Evolutionary conservation across 768 basidiomycete species (phyloP), one percentile per base, ranked within the genome.

Genomic region (Leccinum subgranulosum): DNA sequence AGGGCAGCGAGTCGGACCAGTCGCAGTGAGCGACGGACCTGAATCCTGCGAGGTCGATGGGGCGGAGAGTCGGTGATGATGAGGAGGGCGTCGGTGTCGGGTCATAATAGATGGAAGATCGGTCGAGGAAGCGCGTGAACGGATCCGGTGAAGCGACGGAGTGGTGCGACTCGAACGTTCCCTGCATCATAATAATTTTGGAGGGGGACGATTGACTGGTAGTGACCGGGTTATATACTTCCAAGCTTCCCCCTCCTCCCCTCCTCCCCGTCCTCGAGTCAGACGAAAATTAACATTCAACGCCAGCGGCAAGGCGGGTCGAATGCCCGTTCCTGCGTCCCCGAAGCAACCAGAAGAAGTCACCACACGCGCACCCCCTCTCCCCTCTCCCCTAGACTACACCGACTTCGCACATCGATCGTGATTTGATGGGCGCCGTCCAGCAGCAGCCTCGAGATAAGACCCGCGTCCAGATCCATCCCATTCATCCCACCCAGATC

Each of bases 71-170:
- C 55, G 60, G 49, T 29, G 60, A 19, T 1, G 51, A 23, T 19
- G 51, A 27, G 2, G 41, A 41, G 41, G 41, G 41, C 10, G 36
- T 39, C 36, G 43, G 31, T n/a, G 54, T n/a, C 41, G 25, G 41
- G 41, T 41, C 41, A 19, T 41, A 19, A 57, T 65, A 69, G 60
- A 59, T 56, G 60, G 68, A 60, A 64, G 68, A 71, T 69, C 69
- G 58, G 57, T 67, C 69, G 61, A 71, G 57, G 69, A 69, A 70
- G 69, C 61, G 65, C 49, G 63, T 4, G 17, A 61, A 62, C 53
- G 67, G 58, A 61, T 69, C 67, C 59, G 66, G 58, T 8, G 64
- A 62, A 58, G 43, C 57, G n/a, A n/a, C n/a, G 28, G 31, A 33
- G 28, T 49, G 48, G 27, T 19, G 8, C 3, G 12, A 25, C 25